phyloP scores from a whole-genome alignment of 1,284 basidiomycete genomes.

The Laetiporus sulphureus region DNA sequence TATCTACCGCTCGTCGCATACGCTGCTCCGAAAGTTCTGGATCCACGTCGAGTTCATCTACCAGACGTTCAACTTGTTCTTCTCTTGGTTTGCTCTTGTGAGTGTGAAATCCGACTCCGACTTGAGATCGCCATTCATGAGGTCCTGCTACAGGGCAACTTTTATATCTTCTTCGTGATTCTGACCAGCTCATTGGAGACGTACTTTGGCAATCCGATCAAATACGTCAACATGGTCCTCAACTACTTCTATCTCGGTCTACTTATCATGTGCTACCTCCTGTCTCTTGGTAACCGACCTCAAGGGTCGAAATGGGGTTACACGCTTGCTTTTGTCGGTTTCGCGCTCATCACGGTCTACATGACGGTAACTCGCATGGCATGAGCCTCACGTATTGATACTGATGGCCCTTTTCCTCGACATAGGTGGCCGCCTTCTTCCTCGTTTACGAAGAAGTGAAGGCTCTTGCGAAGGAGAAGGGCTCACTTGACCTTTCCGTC shows the following conservation, averaged over 20 bases:
- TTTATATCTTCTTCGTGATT: constrained; percentile 83
- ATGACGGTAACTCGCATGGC: constrained; percentile 83
- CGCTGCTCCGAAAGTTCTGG: constrained; percentile 83
- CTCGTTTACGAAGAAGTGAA: constrained; percentile 78
- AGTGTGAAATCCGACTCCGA: constrained; percentile 17
- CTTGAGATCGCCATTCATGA: neutral
- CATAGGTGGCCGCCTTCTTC: constrained; percentile 70
- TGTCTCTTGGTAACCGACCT: constrained; percentile 88
- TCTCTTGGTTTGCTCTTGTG: constrained; percentile 88
- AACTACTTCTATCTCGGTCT: constrained; percentile 87
- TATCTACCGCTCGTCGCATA: constrained; percentile 86
- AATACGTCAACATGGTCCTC: constrained; percentile 71
- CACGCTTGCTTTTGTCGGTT: constrained; percentile 77
- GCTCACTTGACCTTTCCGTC: constrained; percentile 42
- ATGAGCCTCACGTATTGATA: neutral
- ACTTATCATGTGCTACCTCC: constrained; percentile 85
- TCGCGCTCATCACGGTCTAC: constrained; percentile 84
- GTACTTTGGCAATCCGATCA: constrained; percentile 47
- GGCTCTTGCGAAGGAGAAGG: constrained; percentile 41
- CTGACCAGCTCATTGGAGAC: constrained; percentile 70
- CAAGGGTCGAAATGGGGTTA: constrained; percentile 84
- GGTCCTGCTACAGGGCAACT: constrained; percentile 54
- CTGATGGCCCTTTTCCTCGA: constrained; percentile 7
- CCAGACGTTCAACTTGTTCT: constrained; percentile 85
- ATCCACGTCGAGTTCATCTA: constrained; percentile 94